Evolutionary conservation across 257 asterid species (phyloP).

Genomic region (Gynochthodes officinalis): DNA sequence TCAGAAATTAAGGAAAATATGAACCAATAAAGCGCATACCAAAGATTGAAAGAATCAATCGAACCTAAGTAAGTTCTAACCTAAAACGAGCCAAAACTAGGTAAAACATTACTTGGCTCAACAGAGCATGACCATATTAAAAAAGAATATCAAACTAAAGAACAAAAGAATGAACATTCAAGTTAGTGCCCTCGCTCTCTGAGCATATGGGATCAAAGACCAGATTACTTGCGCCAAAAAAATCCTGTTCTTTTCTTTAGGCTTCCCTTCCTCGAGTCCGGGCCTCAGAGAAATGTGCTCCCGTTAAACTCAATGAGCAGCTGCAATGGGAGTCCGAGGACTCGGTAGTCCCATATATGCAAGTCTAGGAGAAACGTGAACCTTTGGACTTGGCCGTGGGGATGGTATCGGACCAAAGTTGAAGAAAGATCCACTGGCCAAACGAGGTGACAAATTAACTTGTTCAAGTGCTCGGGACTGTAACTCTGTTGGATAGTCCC

Average conservation of each 20-base stretch:
- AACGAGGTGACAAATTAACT: constrained; percentile 83
- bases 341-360: constrained; percentile 87
- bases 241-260: not conserved
- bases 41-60: constrained; percentile 16
- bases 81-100: constrained; percentile 34
- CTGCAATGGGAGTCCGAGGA: constrained; percentile 68
- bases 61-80: constrained; percentile 21
- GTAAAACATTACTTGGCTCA: constrained; percentile 35
- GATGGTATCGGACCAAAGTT: constrained; percentile 88
- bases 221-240: constrained; percentile 14
- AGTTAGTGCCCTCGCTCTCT: constrained; percentile 26
- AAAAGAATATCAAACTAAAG: constrained; percentile 21
- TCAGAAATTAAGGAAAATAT: not conserved
- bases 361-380: constrained; percentile 78
- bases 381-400: constrained; percentile 87
- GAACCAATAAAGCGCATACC: constrained; percentile 4
- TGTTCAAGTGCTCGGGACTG: constrained; percentile 87
- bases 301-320: constrained; percentile 33
- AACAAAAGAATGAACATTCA: constrained; percentile 43
- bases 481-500: constrained; percentile 80
- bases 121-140: constrained; percentile 26
- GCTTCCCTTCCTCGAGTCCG: not conserved
- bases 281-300: not conserved
- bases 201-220: constrained; percentile 5
- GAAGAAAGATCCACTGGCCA: constrained; percentile 38